Evolutionary conservation across 495 filamentous ascomycete genomes (phyloP), one percentile per base, ranked within the genome.

Genomic region (Neurospora pannonica): DNA sequence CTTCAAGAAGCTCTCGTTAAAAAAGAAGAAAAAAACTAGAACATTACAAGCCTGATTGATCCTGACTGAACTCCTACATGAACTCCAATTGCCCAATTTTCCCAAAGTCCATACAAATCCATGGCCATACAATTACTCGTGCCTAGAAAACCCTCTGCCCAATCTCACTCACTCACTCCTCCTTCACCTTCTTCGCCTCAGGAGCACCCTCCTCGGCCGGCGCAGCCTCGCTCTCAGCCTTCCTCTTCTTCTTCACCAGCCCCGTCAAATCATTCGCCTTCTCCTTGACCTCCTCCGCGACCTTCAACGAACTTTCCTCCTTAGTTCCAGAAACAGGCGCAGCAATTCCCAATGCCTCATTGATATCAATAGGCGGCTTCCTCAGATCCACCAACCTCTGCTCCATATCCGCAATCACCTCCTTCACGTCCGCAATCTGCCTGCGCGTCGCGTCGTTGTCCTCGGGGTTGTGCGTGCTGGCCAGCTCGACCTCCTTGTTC

Each of bases 391-490:
- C 77, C 69, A 97, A 89, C 71, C 76, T 79, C 78, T 75, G 72
- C 84, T 97, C 91, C 93, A 97, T 95, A 77, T 97, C 94, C 48
- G 86, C 87, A 43, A 97, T 87, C 72, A 97, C 90, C 43, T 97
- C 94, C 82, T 93, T 95, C 38, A 95, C 92, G 74, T 97, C 94
- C 13, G 87, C 84, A 77, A 97, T 94, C 74, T 89, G 89, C 48
- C 86, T 86, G 75, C 90, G 88, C 36, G 88, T 87, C 28, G 88
- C 83, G 70, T 89, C 89, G 74, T 90, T 87, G 69, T 88, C 86
- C 74, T 89, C 87, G 34, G 82, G 84, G 37, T 80, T 83, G 42
- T 86, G 85, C 11, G 88, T 77, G 71, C 84, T 83, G 4, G 83
- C 84, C 37, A 92, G 88, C 71, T 90, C 85, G 48, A 85, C 86